Evolutionary conservation across 306 rosid species (phyloP), one percentile per base, ranked within the genome.

Genomic region (Cicer chorassanicum): DNA sequence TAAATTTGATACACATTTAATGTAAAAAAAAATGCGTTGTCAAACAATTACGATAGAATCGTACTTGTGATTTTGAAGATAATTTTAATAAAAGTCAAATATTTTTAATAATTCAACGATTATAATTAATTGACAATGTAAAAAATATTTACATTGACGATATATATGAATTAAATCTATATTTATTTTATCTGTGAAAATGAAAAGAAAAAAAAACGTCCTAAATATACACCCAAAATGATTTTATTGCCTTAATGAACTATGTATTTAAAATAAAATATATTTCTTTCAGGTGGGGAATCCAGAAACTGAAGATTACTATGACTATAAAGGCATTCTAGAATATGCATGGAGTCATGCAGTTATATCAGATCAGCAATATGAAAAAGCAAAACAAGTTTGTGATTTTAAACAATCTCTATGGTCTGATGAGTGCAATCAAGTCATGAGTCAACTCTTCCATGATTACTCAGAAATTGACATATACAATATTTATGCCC

Each of bases 301-400:
- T 75, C 90, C 90, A 29, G 85, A 82, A 75, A 87, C 85, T 48
- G 82, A 87, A 1, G 70, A 82, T 54, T 79, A 79, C 53, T 87
- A 77, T 54, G 90, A 87, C 39, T 1, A 65, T 8, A 84, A 84
- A 57, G 90, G 88, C 14, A 24, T 87, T 0, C 59, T 87, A 29
- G 88, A 87, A 79, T 87, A 84, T 82, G 90, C 90, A 69, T 87
- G 90, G 90, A 84, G 90, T 70, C 90, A 87, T 72, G 83, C 90
- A 34, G 83, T 87, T 11, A 74, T 87, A 84, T 84, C 90, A 60
- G 86, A 87, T 14, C 80, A 82, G 18, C 75, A 76, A 55, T 87
- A 80, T 8, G 85, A 84, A 1, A 82, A 82, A 72, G 88, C 83
- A 64, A 87, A 80, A 70, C 65, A 82, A 79, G 75, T 60, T 4